A percentile compares a stretch with the other conserved stretches of the same genome.
Evolutionary conservation across 768 basidiomycete genomes (phyloP).

Genomic region (Xerocomellus amylosporus): DNA sequence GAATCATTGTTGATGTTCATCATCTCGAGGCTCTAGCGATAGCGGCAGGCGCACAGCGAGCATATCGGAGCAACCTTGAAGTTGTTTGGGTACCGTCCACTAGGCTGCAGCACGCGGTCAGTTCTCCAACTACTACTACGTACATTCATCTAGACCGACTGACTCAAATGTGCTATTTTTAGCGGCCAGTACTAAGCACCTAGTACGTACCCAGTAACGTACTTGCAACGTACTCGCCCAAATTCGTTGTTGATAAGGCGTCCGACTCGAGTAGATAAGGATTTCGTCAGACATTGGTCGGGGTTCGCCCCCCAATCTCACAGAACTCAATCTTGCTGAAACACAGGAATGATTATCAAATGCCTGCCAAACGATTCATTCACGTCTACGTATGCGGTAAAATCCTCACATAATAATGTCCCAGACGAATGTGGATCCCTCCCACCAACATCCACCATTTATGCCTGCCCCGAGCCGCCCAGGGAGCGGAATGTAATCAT

Average conservation of each 20-base stretch:
- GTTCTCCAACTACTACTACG: not conserved
- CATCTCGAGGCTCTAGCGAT: not conserved
- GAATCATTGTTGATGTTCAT: not conserved
- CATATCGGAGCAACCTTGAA: not conserved
- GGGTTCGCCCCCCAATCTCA: not conserved
- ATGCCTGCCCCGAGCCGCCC: constrained; percentile 4
- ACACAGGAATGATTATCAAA: constrained; percentile 16
- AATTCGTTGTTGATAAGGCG: constrained; percentile 1
- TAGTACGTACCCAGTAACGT: not conserved
- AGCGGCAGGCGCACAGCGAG: not conserved
- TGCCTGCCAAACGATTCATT: not conserved
- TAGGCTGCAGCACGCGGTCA: not conserved
- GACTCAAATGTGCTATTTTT: not conserved
- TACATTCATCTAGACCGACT: not conserved
- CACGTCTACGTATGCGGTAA: not conserved
- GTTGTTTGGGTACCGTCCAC: not conserved
- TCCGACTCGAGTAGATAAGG: constrained; percentile 18
- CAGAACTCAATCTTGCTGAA: not conserved
- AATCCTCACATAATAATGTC: not conserved
- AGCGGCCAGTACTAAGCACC: not conserved
- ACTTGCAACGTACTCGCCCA: not conserved
- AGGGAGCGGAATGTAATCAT: not conserved
- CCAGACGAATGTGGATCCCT: constrained; percentile 1
- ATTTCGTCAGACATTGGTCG: constrained; percentile 9
- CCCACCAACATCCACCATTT: constrained; percentile 14